These are phyloP conservation scores for Aegilops tauschii DNA, from an alignment of 176 grass and related monocot genomes.

Conservation along the genomic window DNA sequence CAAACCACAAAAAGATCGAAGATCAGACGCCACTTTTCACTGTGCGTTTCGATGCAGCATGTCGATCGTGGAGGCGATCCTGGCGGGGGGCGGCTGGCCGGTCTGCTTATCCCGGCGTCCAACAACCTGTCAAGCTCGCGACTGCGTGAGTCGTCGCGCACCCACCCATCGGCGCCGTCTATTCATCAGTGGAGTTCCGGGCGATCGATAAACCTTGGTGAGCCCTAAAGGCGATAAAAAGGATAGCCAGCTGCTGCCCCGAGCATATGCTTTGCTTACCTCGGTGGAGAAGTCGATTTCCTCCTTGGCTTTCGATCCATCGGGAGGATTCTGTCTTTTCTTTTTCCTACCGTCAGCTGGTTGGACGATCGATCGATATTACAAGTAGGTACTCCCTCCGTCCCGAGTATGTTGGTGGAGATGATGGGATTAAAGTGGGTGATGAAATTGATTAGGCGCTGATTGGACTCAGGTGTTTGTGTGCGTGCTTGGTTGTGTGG, in stretches of 20 bases:
- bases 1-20: neutral
- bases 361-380: neutral
- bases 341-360: neutral
- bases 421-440: neutral
- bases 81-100: neutral
- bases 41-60: neutral
- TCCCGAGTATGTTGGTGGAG: no score
- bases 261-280: slow-evolving; percentile 17
- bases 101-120: neutral
- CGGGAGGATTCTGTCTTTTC: neutral
- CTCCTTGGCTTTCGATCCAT: neutral
- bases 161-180: neutral
- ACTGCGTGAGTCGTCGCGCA: neutral
- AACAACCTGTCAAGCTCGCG: neutral
- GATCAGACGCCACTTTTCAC: neutral
- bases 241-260: neutral
- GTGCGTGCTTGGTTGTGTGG: no score
- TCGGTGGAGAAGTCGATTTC: slow-evolving; percentile 7
- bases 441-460: neutral
- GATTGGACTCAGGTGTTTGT: no score
- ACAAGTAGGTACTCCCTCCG: neutral
- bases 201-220: neutral
- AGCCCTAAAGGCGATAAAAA: neutral
- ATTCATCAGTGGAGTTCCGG: neutral
- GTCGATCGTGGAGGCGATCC: neutral